These are phyloP conservation scores for Aspergillus sclerotiicarbonarius DNA, from an alignment of 495 filamentous ascomycete genomes.

Conservation along the genomic window DNA sequence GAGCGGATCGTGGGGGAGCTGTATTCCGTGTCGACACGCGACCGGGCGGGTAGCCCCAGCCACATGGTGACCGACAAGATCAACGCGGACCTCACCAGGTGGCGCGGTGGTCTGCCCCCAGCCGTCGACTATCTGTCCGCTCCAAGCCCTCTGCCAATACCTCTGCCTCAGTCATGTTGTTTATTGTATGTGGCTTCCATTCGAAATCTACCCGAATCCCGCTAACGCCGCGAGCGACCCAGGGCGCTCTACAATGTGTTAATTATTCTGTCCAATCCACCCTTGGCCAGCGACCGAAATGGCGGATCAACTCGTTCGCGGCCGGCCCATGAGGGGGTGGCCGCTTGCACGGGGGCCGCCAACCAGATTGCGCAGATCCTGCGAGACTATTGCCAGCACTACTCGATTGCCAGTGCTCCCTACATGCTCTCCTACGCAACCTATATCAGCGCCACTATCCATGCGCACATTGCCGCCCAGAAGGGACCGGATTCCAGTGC, in stretches of 20 bases:
- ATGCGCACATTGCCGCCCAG: constrained; percentile 21
- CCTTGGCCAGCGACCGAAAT: constrained; percentile 22
- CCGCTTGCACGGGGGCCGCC: not conserved
- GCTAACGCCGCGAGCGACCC: constrained; percentile 20
- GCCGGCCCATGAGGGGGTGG: not conserved
- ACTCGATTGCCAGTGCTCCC: constrained; percentile 18
- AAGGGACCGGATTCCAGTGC: not conserved
- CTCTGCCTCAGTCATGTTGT: not conserved
- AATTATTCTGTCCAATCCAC: constrained; percentile 30
- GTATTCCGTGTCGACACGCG: constrained; percentile 11
- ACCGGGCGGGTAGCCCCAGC: not conserved
- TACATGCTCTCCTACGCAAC: constrained; percentile 37
- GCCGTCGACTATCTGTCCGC: not conserved
- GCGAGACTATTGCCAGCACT: not conserved
- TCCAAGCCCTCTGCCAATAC: not conserved
- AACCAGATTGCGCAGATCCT: not conserved
- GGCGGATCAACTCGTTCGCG: not conserved
- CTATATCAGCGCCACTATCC: constrained; percentile 35
- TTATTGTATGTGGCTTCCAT: not conserved
- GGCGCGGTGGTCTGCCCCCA: not conserved
- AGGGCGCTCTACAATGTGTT: constrained; percentile 33
- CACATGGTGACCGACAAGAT: not conserved
- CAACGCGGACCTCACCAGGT: not conserved
- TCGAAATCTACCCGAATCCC: not conserved
- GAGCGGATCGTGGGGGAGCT: constrained; percentile 31